phyloP scores from a whole-genome alignment of 352 stramenopile species.

The Globisporangium middletonii region DNA sequence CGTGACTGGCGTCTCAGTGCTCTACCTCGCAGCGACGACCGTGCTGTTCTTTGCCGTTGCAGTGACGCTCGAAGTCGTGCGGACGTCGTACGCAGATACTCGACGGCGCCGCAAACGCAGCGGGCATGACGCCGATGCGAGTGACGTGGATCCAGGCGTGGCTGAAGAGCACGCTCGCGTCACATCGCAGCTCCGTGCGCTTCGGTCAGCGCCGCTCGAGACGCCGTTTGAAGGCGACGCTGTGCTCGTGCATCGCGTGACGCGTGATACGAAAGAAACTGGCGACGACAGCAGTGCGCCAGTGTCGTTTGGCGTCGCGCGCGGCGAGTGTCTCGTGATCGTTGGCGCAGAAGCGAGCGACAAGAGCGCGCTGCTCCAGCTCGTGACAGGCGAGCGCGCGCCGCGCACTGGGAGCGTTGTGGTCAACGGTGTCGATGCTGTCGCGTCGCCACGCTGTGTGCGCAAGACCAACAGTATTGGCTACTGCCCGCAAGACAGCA shows the following conservation, averaged over 20 bases:
- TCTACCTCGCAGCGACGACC: slow-evolving; percentile 37
- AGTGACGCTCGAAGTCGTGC: slow-evolving; percentile 30
- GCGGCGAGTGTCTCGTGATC: slow-evolving; percentile 15
- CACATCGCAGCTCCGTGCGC: background rate
- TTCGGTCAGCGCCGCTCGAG: too few species aligned
- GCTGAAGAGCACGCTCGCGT: background rate
- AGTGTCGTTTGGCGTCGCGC: slow-evolving; percentile 13
- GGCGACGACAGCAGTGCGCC: background rate
- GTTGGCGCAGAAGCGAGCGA: slow-evolving; percentile 12
- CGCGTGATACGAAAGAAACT: background rate
- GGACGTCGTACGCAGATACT: slow-evolving; percentile 1
- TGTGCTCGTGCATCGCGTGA: slow-evolving; percentile 5
- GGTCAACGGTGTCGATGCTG: slow-evolving; percentile 16
- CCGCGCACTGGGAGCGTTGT: slow-evolving; percentile 10
- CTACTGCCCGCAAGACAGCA: slow-evolving; percentile 64
- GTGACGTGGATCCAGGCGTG: background rate
- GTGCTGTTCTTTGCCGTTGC: slow-evolving; percentile 39
- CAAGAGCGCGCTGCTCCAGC: slow-evolving; percentile 13
- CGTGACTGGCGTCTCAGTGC: slow-evolving; percentile 14
- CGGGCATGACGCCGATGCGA: background rate
- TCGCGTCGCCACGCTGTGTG: slow-evolving; percentile 14
- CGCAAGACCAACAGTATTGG: slow-evolving; percentile 29
- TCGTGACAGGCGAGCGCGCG: slow-evolving; percentile 17
- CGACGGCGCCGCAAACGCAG: background rate
- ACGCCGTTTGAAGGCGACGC: background rate